Evolutionary conservation across 169 alveolate genomes (phyloP), one percentile per base, ranked within the genome.

Genomic region (Eimeria praecox): DNA sequence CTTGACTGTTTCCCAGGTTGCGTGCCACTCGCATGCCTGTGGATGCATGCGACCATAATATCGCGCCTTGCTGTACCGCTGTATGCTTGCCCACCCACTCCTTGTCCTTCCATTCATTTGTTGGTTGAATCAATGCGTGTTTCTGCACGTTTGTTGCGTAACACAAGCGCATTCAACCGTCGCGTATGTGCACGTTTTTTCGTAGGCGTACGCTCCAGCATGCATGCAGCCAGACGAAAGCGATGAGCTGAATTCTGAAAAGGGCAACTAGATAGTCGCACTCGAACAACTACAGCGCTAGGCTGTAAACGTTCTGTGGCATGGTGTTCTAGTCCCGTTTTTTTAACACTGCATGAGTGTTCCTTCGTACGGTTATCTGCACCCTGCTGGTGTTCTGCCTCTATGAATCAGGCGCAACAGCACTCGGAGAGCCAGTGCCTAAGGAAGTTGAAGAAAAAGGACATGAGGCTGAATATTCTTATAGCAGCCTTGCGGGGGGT

Each of bases 341-440:
- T 3, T 16, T 52, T 2, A n/a, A 54, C 40, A 8, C 52, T 49
- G 91, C 91, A 46, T 49, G 20, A 10, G n/a, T 3, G 38, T 33
- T 82, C 38, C 82, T 5, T 66, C 40, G 20, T 16, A 1, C 78
- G 14, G 46, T n/a, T 12, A 33, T 35, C 30, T 71, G 82, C 82
- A 10, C 49, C 27, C 3, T 8, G 14, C 8, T 35, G 82, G 46
- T 12, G 9, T n/a, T 22, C 33, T 35, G 44, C 16, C 38, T 62
- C 44, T 54, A 49, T 86, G 93, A 12, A 35, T 6, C 93, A 86
- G 93, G 93, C 93, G 33, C 93, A 86, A 82, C 77, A 40, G 44
- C 93, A 85, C 59, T 38, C 59, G 78, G 92, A 85, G 35, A 33
- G 56, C 38, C 92, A 86, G 52, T 59, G 64, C 33, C 42, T 80